These are phyloP conservation scores for Cladosporium sp. DNA, from an alignment of 2,329 filamentous ascomycete species.

Conservation along the genomic window DNA sequence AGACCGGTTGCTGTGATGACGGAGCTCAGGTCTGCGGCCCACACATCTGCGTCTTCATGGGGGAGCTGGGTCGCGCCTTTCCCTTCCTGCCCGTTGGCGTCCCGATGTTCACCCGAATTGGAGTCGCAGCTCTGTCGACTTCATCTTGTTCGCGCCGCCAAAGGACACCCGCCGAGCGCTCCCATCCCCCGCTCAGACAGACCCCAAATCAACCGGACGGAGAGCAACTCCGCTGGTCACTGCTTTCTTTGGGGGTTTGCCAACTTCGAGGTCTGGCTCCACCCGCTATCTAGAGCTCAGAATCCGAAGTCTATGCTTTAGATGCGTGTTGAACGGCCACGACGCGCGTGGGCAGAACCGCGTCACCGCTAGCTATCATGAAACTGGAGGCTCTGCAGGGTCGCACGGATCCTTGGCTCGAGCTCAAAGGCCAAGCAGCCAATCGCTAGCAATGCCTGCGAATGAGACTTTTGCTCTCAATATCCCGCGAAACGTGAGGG, in stretches of 20 bases:
- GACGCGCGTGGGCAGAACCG: neutral
- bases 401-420: conserved; percentile 6
- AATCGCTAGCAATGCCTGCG: neutral
- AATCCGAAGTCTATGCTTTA: too few species aligned
- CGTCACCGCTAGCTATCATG: neutral
- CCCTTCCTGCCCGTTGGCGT: neutral
- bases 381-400: conserved; percentile 2
- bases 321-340: too few species aligned
- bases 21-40: neutral
- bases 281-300: too few species aligned
- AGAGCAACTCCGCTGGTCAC: too few species aligned
- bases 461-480: neutral
- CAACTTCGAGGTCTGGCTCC: neutral
- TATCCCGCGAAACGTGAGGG: neutral
- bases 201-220: too few species aligned
- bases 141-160: neutral
- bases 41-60: neutral
- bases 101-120: neutral
- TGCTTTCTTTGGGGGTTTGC: too few species aligned
- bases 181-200: too few species aligned
- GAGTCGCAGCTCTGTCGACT: neutral
- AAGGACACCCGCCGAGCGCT: too few species aligned
- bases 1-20: neutral
- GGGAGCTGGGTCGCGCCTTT: neutral
- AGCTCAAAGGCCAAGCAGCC: neutral